phyloP scores from a whole-genome alignment of 345 rosid species.

The Brassica cretica region DNA sequence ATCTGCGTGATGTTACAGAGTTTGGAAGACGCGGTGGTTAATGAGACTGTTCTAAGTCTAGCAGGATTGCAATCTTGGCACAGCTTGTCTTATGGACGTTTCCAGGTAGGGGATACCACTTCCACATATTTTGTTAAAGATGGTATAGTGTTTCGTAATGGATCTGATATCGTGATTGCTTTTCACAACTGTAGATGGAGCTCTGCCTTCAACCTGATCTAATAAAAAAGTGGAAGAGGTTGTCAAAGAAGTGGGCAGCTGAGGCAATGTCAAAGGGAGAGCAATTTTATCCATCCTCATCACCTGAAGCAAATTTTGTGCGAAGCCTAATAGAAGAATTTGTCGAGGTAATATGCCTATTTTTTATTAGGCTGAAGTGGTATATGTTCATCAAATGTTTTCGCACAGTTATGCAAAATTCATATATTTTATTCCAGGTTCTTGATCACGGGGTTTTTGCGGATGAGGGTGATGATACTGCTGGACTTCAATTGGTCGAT shows the following conservation, averaged over 20 bases:
- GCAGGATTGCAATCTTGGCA: slow-evolving; percentile 89
- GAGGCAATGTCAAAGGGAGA: slow-evolving; percentile 62
- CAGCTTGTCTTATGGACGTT: slow-evolving; percentile 91
- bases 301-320: slow-evolving; percentile 74
- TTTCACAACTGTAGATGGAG: slow-evolving; percentile 69
- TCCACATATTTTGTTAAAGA: background rate
- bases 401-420: background rate
- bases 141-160: slow-evolving; percentile 9
- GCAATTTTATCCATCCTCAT: slow-evolving; percentile 56
- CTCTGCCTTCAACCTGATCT: slow-evolving; percentile 81
- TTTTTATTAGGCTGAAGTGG: slow-evolving; percentile 20
- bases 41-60: slow-evolving; percentile 75
- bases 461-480: slow-evolving; percentile 43
- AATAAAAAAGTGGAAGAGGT: slow-evolving; percentile 87
- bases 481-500: slow-evolving; percentile 48
- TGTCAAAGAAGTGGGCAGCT: slow-evolving; percentile 73
- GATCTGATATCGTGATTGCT: slow-evolving; percentile 18
- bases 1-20: slow-evolving; percentile 57
- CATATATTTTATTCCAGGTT: slow-evolving; percentile 50
- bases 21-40: slow-evolving; percentile 92
- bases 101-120: slow-evolving; percentile 57
- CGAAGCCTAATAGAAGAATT: slow-evolving; percentile 78
- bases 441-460: slow-evolving; percentile 70
- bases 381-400: slow-evolving; percentile 13
- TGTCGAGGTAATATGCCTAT: slow-evolving; percentile 13